Evolutionary conservation across 192 early-diverging fungal genomes (phyloP).

Genomic region (Jimgerdemannia lactiflua): DNA sequence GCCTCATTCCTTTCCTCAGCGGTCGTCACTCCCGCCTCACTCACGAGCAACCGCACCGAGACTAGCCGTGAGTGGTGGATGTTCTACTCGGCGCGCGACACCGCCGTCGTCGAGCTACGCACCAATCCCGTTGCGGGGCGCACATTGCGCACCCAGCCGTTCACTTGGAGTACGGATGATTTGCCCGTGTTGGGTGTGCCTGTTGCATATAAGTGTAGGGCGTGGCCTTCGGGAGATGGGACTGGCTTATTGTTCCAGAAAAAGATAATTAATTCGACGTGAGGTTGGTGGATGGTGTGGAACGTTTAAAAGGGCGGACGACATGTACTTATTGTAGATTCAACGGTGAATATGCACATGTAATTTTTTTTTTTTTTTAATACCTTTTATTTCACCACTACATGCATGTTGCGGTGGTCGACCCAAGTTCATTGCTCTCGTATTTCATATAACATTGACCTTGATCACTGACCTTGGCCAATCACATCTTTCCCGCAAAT

Average conservation of each 20-base stretch:
- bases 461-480: no score
- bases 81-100: neutral
- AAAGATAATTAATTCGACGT: slow-evolving; percentile 92
- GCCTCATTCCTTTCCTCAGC: neutral
- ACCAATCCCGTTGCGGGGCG: neutral
- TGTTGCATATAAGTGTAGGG: neutral
- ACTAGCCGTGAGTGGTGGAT: neutral
- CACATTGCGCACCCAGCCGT: neutral
- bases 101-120: neutral
- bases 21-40: neutral
- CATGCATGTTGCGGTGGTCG: no score
- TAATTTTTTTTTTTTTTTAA: no score
- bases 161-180: neutral
- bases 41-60: neutral
- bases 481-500: no score
- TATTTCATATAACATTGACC: no score
- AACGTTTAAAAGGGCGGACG: no score
- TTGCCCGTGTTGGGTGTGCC: neutral
- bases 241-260: slow-evolving; percentile 50
- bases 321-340: no score
- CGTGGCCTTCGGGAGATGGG: neutral
- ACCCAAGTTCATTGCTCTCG: no score
- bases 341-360: no score
- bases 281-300: slow-evolving; percentile 82
- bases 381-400: no score